Evolutionary conservation across 345 rosid species (phyloP), one percentile per base, ranked within the genome.

Genomic region (Raphanus sativus): DNA sequence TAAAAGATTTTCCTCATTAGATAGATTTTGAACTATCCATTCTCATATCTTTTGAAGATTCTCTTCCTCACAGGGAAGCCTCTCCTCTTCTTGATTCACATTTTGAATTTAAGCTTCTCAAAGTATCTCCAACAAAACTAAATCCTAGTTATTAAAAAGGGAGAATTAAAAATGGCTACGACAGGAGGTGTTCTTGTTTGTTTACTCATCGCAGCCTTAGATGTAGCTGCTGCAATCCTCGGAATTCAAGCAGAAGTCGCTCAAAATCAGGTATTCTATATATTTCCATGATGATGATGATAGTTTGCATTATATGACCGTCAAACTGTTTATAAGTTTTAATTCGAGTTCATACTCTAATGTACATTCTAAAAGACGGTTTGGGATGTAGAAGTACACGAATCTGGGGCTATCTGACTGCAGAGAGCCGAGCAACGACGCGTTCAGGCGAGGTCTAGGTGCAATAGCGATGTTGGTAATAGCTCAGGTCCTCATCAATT

Each of bases 161-260:
- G 55, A 48, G 16, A 48, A 4, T n/a, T 5, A 48, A 50, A 8
- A 63, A 92, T 91, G 98, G 69, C 73, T 13, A 92, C 78, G 72
- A 58, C 85, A 0, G 87, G 81, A 59, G 93, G 95, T 16, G 68
- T 87, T 76, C 70, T 94, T 25, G 84, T 87, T 82, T 94, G 97
- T 81, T 82, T 94, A 40, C n/a, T 94, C 84, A 84, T 94, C 17
- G 89, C 92, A 8, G 91, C 80, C 65, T 82, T 94, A 82, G 98
- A 94, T 81, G 80, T 91, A 28, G 91, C 64, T 7, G 98, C 96
- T 48, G 98, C 93, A 26, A 76, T 94, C 60, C 87, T 94, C 25
- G 95, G 83, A 78, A 88, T 94, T 82, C 92, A 94, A 84, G 98
- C 95, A 9, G 97, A 94, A 81, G 87, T 82, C 17, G 84, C 89